Evolutionary conservation across 2,329 filamentous ascomycete genomes (phyloP), one percentile per base, ranked within the genome.

Genomic region (Hypoxylon sp.): DNA sequence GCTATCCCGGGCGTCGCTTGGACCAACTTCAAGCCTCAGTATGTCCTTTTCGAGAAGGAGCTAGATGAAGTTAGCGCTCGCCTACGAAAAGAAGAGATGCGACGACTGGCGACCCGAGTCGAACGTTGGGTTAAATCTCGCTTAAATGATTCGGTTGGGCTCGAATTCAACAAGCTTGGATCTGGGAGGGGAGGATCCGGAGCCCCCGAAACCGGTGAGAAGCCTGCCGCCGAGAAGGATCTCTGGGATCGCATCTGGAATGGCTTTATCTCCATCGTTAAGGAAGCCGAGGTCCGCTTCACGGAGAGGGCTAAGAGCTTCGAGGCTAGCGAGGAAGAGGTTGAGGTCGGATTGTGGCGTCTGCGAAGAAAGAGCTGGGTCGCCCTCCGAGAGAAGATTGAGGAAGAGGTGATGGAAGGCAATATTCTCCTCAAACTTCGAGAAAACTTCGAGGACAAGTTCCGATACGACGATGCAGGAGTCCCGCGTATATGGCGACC

Each of bases 361-460:
- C 83, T 99, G 71, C 90, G 95, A 65, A 90, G 95, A 71, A 98
- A 98, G 85, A 96, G 93, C 68, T 99, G 96, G 96, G 91, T 91
- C 44, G 94, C 95, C 13, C 85, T 99, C 68, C 89, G 93, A 50
- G 91, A 93, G 66, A 96, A 93, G 84, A 92, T 99, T 69, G 95
- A 98, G 37, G 96, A 99, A 77, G 96, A 99, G 81, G 93, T 98
- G 77, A 97, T 97, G 90, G 96, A 98, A 82, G 95, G 95, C 75
- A 99, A 98, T 77, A 90, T 99, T 59, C 84, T 98, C 35, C 86
- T 98, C 73, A 99, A 99, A 84, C 88, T 99, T 56, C 90, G 96
- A 37, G 96, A 99, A 80, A 98, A 98, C 83, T 99, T 99, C 73
- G 96, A 99, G 81, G 96, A 99, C 83, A 98, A 97, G 81, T 99